A percentile compares a stretch with the other conserved stretches of the same genome.
Evolutionary conservation across 495 filamentous ascomycete species (phyloP).

Genomic region (Annulohypoxylon bovei): DNA sequence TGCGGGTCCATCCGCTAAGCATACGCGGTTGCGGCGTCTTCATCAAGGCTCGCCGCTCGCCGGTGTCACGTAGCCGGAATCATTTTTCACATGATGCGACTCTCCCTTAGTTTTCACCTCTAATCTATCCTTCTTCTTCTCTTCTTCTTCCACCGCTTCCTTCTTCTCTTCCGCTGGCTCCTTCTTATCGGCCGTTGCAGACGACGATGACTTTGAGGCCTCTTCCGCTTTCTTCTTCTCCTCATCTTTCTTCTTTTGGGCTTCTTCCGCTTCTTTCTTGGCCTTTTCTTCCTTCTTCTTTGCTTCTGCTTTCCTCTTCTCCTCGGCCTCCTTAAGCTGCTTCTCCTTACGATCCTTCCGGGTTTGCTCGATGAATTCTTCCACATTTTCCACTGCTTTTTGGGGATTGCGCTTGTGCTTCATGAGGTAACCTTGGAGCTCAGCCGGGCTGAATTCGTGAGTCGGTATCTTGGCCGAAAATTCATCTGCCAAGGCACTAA

Average conservation of each 20-base stretch:
- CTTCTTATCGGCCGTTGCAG: constrained; percentile 17
- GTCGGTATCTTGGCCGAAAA: constrained; percentile 72
- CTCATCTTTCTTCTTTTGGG: constrained; percentile 30
- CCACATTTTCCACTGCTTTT: constrained; percentile 63
- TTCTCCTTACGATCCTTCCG: constrained; percentile 69
- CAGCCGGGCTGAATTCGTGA: constrained; percentile 74
- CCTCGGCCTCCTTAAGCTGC: constrained; percentile 56
- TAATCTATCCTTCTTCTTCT: constrained; percentile 19
- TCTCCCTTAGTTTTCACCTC: constrained; percentile 27
- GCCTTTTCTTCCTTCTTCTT: constrained; percentile 49
- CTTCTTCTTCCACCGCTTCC: constrained; percentile 22
- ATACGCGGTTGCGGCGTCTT: neutral
- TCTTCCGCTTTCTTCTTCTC: constrained; percentile 5
- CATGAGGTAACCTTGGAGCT: constrained; percentile 80
- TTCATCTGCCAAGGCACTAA: constrained; percentile 54
- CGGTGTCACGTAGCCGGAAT: constrained; percentile 43
- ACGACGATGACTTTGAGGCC: neutral
- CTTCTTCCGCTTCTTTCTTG: constrained; percentile 37
- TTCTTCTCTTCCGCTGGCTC: neutral
- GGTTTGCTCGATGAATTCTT: constrained; percentile 66
- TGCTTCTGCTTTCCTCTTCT: constrained; percentile 52
- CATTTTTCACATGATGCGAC: constrained; percentile 33
- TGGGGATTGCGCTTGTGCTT: constrained; percentile 73
- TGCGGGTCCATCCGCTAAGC: constrained; percentile 1
- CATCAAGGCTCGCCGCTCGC: constrained; percentile 33